Percentiles rank a stretch among this genome's conserved stretches.
phyloP scores from a whole-genome alignment of 2,329 filamentous ascomycete genomes.

The Exophiala mesophila region DNA sequence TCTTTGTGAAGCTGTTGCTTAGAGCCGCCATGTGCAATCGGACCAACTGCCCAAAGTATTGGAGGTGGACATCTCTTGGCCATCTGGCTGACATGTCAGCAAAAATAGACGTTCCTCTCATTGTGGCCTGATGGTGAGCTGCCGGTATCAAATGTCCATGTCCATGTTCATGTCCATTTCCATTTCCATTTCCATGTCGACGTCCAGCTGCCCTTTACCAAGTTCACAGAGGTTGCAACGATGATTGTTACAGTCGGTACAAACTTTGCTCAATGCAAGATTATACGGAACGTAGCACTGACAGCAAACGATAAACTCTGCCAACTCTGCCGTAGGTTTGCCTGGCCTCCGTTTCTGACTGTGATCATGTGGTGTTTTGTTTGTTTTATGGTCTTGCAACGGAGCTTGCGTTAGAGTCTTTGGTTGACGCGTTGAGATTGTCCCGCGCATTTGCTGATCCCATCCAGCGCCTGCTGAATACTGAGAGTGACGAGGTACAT shows the following conservation, averaged over 20 bases:
- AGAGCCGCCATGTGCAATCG: no score
- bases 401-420: no score
- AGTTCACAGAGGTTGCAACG: not conserved
- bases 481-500: not conserved
- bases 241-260: slow-evolving; percentile 3
- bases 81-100: no score
- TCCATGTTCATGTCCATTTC: no score
- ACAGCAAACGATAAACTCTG: slow-evolving; percentile 11
- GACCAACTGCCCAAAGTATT: no score
- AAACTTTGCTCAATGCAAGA: not conserved
- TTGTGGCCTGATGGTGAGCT: no score
- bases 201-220: no score
- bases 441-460: not conserved
- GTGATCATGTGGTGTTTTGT: not conserved
- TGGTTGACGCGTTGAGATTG: not conserved
- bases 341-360: not conserved
- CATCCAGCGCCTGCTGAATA: not conserved
- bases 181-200: no score
- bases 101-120: no score
- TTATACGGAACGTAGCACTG: slow-evolving; percentile 3
- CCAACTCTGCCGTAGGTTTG: not conserved
- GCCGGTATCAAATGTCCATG: no score
- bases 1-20: no score
- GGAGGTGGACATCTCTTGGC: no score
- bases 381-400: not conserved